Conservation (phyloP, 2,329 filamentous ascomycete species). For the Calonectria henricotiae region DNA sequence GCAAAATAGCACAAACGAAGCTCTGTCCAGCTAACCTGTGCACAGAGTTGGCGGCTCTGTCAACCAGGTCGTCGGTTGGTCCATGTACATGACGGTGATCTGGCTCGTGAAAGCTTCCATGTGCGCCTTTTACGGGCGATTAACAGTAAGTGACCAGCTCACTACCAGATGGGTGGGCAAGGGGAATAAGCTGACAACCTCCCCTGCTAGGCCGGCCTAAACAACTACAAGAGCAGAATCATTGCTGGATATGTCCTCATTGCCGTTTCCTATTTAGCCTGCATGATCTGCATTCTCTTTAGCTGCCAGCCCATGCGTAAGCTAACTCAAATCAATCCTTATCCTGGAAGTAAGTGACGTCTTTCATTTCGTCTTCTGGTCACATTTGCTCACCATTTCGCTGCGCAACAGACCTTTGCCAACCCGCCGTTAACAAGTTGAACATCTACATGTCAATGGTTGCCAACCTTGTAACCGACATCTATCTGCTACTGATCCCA, state of each 20-base stretch:
- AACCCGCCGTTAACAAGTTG: conserved; percentile 22
- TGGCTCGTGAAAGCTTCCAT: conserved; percentile 32
- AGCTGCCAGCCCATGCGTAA: conserved; percentile 21
- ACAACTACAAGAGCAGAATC: conserved; percentile 14
- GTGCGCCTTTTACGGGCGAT: conserved; percentile 22
- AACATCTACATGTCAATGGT: conserved; percentile 10
- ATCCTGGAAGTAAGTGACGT: conserved; percentile 25
- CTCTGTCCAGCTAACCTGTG: neutral
- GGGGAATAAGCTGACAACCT: neutral
- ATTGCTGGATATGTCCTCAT: conserved; percentile 3
- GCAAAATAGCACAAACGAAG: neutral
- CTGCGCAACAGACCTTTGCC: neutral
- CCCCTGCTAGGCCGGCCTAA: neutral
- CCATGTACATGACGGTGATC: conserved; percentile 20
- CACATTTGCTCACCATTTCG: neutral
- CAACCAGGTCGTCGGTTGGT: conserved; percentile 24
- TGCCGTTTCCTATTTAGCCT: neutral
- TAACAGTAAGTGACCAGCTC: neutral
- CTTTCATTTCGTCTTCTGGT: neutral
- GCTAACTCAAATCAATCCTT: conserved; percentile 27
- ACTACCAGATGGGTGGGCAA: neutral
- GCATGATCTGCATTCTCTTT: conserved; percentile 15
- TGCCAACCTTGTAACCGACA: conserved; percentile 7
- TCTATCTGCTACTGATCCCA: conserved; percentile 4
- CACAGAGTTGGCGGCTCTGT: conserved; percentile 28